Base-by-base conservation (phyloP, 164 flowering plant genomes). In the Chimonanthus salicifolius region DNA sequence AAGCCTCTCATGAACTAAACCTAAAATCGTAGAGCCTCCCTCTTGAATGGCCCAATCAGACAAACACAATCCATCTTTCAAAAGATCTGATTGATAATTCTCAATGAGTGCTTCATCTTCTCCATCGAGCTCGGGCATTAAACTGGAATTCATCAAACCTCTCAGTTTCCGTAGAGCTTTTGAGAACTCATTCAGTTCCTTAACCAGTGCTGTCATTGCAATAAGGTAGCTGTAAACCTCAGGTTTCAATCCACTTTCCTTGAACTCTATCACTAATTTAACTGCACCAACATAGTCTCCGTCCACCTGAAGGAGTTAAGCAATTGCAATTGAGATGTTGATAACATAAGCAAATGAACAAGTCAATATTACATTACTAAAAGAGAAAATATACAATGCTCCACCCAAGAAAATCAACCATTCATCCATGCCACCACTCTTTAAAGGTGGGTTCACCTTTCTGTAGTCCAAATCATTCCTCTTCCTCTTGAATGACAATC, bases 171-270 rank as follows among this genome's bases (percentile, higher is more conserved):
- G 93, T 64, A 91, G 71, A 64, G 92, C 87, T 84, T 92, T 92
- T 3, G 88, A 83, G 65, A 94, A 74, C 79, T 90, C 97, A 71
- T 91, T 92, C 47, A 90, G 88, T 83, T 94, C 98, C 78, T 94
- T 94, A 5, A 92, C 95, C 49, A 92, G 85, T n/a, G 97, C 97
- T 62, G 98, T 91, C 98, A 94, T 88, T 66, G 94, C 97, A 74
- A 94, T 89, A 64, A 92, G 87, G 80, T 92, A 90, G 85, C 95
- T 88, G 77, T 92, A 92, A 11, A 84, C 84, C 86, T 90, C 97
- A 47, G 98, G 98, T 78, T 84, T 85, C 74, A 94, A 79, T 47
- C 92, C 97, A 71, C 84, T 78, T 70, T 92, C 92, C 76, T 82
- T 83, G 13, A 91, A 82, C 68, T 88, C 78, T 6, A 89, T 85